Evolutionary conservation across 148 eudicot genomes (phyloP).

Genomic region (Cornus suecica): DNA sequence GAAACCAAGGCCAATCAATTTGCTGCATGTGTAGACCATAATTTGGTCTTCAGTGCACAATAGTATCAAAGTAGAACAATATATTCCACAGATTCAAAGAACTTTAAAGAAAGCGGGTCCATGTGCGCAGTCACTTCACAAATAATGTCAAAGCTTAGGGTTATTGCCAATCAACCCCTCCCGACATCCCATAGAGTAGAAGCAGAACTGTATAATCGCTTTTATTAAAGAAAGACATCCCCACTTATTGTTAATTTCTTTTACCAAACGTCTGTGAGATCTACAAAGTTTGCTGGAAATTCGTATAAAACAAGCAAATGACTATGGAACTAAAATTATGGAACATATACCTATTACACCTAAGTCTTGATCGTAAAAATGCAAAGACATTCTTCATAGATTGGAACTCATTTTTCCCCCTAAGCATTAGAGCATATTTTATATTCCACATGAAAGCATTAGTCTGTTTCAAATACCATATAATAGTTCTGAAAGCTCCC

Average conservation of each 20-base stretch:
- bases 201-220: too few species aligned
- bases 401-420: neutral
- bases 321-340: neutral
- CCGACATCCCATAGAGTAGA: too few species aligned
- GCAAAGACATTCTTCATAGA: neutral
- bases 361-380: neutral
- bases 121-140: too few species aligned
- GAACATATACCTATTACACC: neutral
- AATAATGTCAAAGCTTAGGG: too few species aligned
- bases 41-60: neutral
- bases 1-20: constrained; percentile 8
- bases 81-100: neutral
- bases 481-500: constrained; percentile 95
- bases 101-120: too few species aligned
- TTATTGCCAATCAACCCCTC: too few species aligned
- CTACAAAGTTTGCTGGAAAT: neutral
- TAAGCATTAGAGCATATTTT: too few species aligned
- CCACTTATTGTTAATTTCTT: neutral
- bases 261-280: neutral
- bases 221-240: neutral
- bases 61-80: neutral
- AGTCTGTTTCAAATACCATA: constrained; percentile 46
- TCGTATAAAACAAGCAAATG: neutral
- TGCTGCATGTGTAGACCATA: neutral
- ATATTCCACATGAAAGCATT: neutral